phyloP scores from a whole-genome alignment of 2,329 filamentous ascomycete genomes.

The Arachnomyces sp. region DNA sequence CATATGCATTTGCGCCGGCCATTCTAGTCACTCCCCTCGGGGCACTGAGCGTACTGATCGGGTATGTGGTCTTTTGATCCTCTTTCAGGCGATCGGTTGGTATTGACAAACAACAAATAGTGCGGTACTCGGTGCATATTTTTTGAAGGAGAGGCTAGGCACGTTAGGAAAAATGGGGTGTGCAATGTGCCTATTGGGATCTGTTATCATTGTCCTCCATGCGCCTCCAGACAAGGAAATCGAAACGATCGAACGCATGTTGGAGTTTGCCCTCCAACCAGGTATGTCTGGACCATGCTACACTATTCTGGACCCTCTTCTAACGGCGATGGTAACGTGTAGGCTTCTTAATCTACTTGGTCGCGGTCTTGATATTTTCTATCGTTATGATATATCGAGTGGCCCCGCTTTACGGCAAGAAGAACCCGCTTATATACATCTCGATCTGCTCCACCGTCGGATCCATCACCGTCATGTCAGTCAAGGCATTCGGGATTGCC shows the following conservation, averaged over 20 bases:
- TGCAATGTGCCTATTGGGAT: constrained; percentile 90
- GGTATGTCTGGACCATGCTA: constrained; percentile 48
- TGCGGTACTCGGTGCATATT: constrained; percentile 89
- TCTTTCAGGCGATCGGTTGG: not conserved
- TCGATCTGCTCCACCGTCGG: constrained; percentile 97
- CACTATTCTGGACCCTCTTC: constrained; percentile 17
- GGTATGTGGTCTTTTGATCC: constrained; percentile 33
- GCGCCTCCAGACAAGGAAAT: constrained; percentile 91
- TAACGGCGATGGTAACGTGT: constrained; percentile 1
- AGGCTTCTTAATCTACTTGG: constrained; percentile 87
- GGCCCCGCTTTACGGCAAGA: constrained; percentile 81
- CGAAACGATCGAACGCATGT: constrained; percentile 81
- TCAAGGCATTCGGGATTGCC: constrained; percentile 97
- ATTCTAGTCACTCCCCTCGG: constrained; percentile 94
- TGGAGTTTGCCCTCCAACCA: constrained; percentile 82
- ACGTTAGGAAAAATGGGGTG: constrained; percentile 87
- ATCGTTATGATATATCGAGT: constrained; percentile 94
- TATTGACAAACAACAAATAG: constrained; percentile 30
- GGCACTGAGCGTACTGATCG: constrained; percentile 88
- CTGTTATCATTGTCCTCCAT: constrained; percentile 94
- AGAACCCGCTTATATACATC: constrained; percentile 91
- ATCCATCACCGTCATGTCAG: constrained; percentile 96
- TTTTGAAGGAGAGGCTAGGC: constrained; percentile 84
- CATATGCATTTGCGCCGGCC: constrained; percentile 96
- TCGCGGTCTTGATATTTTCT: constrained; percentile 73